These are phyloP conservation scores for Lithohypha guttulata DNA, from an alignment of 2,329 filamentous ascomycete genomes.

Conservation along the genomic window DNA sequence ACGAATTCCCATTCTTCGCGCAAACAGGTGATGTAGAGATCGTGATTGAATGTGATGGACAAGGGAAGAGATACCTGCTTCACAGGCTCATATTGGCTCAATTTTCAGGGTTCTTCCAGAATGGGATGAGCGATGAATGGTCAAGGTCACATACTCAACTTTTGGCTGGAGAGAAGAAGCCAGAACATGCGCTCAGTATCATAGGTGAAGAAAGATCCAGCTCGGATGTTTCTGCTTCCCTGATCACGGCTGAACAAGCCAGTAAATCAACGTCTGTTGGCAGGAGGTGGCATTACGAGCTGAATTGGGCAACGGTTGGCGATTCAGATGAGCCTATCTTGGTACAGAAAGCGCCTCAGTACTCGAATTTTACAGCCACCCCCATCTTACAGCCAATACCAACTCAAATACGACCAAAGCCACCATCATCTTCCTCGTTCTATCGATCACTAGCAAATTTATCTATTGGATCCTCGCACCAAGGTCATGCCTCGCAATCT, in stretches of 20 bases:
- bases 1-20: constrained; percentile 86
- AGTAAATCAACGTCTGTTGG: constrained; percentile 32
- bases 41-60: constrained; percentile 56
- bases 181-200: constrained; percentile 39
- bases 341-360: constrained; percentile 34
- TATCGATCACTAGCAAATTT: constrained; percentile 83
- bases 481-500: constrained; percentile 38
- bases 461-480: constrained; percentile 31
- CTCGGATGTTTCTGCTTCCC: constrained; percentile 28
- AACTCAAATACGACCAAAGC: constrained; percentile 50
- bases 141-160: constrained; percentile 29
- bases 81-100: constrained; percentile 79
- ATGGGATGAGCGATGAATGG: constrained; percentile 72
- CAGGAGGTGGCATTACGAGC: constrained; percentile 73
- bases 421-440: constrained; percentile 54
- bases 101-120: constrained; percentile 89
- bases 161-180: constrained; percentile 17
- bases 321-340: constrained; percentile 77
- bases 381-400: constrained; percentile 24
- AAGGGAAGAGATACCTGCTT: constrained; percentile 74
- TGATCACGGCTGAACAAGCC: constrained; percentile 23
- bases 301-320: constrained; percentile 60
- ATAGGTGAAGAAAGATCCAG: constrained; percentile 38
- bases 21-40: constrained; percentile 92
- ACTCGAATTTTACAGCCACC: constrained; percentile 11